Percentiles rank a stretch among this genome's conserved stretches.
Evolutionary conservation across 1,284 basidiomycete species (phyloP).

Genomic region (Sporisorium scitamineum): DNA sequence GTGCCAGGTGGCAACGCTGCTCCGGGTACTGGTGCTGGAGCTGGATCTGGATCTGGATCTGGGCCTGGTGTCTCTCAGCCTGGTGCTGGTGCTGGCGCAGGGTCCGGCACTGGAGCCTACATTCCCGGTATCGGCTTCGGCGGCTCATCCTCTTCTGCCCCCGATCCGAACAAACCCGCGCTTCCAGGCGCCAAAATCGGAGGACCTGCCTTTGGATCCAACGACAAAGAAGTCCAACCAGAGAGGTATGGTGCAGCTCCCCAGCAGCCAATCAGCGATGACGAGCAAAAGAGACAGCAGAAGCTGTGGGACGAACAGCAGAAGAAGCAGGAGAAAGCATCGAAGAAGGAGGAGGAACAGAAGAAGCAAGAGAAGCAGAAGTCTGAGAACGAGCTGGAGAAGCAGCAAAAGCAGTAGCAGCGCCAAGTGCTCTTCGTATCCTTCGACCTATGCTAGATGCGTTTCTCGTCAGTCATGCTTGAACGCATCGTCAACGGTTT

Average conservation of each 20-base stretch:
- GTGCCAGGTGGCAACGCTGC: background rate
- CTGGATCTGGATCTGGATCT: background rate
- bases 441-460: too few species aligned
- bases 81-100: constrained; percentile 2
- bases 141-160: background rate
- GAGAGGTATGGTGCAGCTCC: background rate
- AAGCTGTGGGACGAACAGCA: constrained; percentile 74
- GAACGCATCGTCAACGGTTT: background rate
- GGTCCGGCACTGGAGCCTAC: constrained; percentile 1
- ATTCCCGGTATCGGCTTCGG: constrained; percentile 1
- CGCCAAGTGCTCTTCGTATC: too few species aligned
- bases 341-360: constrained; percentile 8
- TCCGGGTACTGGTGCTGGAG: background rate
- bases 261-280: background rate
- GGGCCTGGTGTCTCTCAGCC: background rate
- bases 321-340: constrained; percentile 21
- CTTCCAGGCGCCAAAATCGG: background rate
- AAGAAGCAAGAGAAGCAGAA: constrained; percentile 6
- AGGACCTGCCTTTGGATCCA: background rate
- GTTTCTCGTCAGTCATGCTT: background rate
- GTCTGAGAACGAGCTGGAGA: constrained; percentile 8
- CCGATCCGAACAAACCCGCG: background rate
- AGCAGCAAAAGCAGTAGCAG: constrained; percentile 2
- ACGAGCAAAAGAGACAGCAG: constrained; percentile 77
- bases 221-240: background rate